Evolutionary conservation across 176 grass and related monocot species (phyloP), one percentile per base, ranked within the genome.

Genomic region (Bonia amplexicaulis): DNA sequence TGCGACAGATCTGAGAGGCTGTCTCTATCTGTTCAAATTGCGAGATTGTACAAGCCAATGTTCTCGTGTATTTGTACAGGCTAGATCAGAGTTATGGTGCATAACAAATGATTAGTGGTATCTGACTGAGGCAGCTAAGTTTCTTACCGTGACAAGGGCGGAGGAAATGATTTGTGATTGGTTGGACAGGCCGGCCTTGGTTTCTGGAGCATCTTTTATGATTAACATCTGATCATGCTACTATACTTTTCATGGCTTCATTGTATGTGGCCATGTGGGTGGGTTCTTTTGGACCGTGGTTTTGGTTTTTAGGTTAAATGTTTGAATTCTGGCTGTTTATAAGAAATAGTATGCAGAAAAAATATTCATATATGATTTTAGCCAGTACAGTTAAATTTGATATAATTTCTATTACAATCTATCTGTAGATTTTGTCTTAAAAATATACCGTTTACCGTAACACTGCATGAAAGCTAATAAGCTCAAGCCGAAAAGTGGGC

Each of bases 21-120:
- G 45, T 86, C 72, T 71, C 37, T 81, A 33, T 60, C 70, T 10
- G 64, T 68, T 63, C 71, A 81, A 52, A 81, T 70, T 55, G 88
- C 54, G n/a, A 61, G 55, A 71, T 71, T 55, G 83, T 77, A 62
- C 71, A 85, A 90, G 75, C 42, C 49, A 52, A 80, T 74, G 78
- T 82, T 88, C 77, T 60, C 49, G 42, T 90, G 83, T 90, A 47
- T 86, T 78, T 77, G 49, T 90, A 78, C 73, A 82, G 73, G 84
- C 73, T 86, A 90, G 78, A 58, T 71, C 73, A 90, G 83, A 72
- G 26, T 86, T 86, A 66, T 78, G 86, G 88, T 90, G 88, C 88
- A 90, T 90, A 90, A 86, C 79, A 90, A 72, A 66, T 72, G 14
- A 37, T 86, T 78, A 57, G 72, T 71, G 65, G 77, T 75, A 51